These are phyloP conservation scores for Bipolaris victoriae DNA, from an alignment of 2,329 filamentous ascomycete genomes.

Conservation along the genomic window DNA sequence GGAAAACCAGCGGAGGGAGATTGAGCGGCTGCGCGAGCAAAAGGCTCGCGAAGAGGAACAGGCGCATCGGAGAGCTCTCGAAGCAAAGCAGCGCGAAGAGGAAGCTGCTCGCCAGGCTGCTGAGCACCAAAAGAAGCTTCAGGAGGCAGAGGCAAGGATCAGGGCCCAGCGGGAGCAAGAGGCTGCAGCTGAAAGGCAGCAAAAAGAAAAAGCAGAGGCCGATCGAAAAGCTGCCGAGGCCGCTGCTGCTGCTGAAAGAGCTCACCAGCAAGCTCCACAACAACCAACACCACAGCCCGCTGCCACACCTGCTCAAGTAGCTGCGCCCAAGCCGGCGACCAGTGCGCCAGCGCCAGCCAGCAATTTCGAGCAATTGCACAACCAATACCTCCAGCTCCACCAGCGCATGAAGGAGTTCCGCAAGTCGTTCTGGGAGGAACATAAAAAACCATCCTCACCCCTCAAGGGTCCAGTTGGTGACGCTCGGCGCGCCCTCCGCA, in stretches of 20 bases:
- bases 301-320: slow-evolving; percentile 9
- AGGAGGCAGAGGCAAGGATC: slow-evolving; percentile 41
- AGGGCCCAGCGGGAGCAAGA: slow-evolving; percentile 40
- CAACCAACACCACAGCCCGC: slow-evolving; percentile 16
- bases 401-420: slow-evolving; percentile 47
- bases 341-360: slow-evolving; percentile 18
- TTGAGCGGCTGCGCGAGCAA: slow-evolving; percentile 52
- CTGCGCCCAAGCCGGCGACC: slow-evolving; percentile 9
- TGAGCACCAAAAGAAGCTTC: slow-evolving; percentile 36
- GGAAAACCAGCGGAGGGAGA: slow-evolving; percentile 45
- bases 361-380: slow-evolving; percentile 40
- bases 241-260: slow-evolving; percentile 34
- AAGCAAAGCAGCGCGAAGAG: slow-evolving; percentile 44
- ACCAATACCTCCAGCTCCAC: slow-evolving; percentile 45
- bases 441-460: slow-evolving; percentile 31
- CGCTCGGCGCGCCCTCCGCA: slow-evolving; percentile 40
- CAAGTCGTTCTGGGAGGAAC: slow-evolving; percentile 34
- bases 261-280: slow-evolving; percentile 27
- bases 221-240: slow-evolving; percentile 38
- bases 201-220: slow-evolving; percentile 38
- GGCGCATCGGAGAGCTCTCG: slow-evolving; percentile 41
- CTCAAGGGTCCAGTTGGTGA: slow-evolving; percentile 41
- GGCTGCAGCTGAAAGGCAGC: slow-evolving; percentile 36
- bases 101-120: slow-evolving; percentile 37
- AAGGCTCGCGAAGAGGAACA: slow-evolving; percentile 52